Conservation (phyloP, 2,329 filamentous ascomycete species). For the Aureobasidium sp. region DNA sequence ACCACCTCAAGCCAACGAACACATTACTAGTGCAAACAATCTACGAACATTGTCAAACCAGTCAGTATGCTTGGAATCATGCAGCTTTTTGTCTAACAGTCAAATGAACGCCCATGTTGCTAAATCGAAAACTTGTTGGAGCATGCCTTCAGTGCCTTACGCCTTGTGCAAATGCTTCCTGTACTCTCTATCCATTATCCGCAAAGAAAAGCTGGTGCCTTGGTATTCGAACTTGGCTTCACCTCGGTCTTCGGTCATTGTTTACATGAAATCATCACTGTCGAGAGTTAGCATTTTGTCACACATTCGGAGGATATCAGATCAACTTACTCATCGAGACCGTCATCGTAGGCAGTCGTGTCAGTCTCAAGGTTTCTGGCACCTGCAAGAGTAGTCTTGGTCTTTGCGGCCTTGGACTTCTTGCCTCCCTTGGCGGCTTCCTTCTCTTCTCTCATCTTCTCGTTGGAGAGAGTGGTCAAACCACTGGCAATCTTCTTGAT, state of each 20-base stretch:
- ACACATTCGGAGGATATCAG: neutral
- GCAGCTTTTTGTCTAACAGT: neutral
- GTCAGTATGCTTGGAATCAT: neutral
- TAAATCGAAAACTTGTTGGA: neutral
- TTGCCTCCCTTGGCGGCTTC: slow-evolving; percentile 85
- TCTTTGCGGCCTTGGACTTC: slow-evolving; percentile 96
- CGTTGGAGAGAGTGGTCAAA: slow-evolving; percentile 84
- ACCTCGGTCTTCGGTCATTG: neutral
- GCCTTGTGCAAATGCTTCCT: slow-evolving; percentile 2
- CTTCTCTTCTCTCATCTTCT: slow-evolving; percentile 99
- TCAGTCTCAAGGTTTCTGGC: slow-evolving; percentile 56
- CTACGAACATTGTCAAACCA: neutral
- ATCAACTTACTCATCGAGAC: slow-evolving; percentile 68
- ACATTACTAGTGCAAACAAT: neutral
- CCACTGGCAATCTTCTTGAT: slow-evolving; percentile 91
- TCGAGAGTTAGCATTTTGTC: slow-evolving; percentile 15
- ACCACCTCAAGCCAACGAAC: neutral
- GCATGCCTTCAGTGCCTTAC: slow-evolving; percentile 6
- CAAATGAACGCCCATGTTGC: slow-evolving; percentile 1
- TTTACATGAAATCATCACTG: slow-evolving; percentile 68
- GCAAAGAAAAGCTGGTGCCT: neutral
- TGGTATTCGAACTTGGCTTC: neutral
- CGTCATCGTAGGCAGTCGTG: slow-evolving; percentile 68
- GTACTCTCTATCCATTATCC: neutral
- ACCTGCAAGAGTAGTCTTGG: slow-evolving; percentile 74